A percentile compares a stretch with the other conserved stretches of the same genome.
These are phyloP conservation scores for Phialophora chinensis DNA, from an alignment of 2,329 filamentous ascomycete species.

Conservation along the genomic window DNA sequence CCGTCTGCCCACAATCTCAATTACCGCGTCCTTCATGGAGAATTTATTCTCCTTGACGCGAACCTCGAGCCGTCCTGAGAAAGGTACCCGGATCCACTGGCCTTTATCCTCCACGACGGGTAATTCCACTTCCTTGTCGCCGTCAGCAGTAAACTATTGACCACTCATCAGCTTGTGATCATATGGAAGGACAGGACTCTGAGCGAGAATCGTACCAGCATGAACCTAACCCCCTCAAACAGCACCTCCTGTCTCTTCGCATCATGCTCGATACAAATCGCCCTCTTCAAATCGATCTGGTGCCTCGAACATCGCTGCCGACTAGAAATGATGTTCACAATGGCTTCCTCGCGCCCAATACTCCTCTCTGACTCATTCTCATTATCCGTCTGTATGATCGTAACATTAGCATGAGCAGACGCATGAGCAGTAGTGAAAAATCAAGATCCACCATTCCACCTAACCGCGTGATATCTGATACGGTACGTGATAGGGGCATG, in stretches of 20 bases:
- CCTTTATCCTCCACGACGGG: constrained; percentile 9
- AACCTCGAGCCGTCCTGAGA: constrained; percentile 28
- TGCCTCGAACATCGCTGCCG: constrained; percentile 22
- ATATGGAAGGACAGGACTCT: neutral
- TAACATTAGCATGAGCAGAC: neutral
- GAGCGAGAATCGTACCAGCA: constrained; percentile 15
- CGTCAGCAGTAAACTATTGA: neutral
- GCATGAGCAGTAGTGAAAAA: neutral
- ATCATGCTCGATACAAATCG: constrained; percentile 26
- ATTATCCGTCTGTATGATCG: constrained; percentile 16
- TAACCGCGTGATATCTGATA: neutral
- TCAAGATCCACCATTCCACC: neutral
- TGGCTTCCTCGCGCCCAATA: constrained; percentile 24
- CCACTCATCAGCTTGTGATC: neutral
- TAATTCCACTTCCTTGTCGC: constrained; percentile 5
- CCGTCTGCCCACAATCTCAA: constrained; percentile 23
- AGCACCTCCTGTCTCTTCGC: constrained; percentile 23
- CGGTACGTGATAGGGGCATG: too few species aligned
- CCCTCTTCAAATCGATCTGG: constrained; percentile 31
- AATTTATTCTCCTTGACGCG: constrained; percentile 29
- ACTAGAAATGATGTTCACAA: constrained; percentile 22
- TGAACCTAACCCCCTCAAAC: constrained; percentile 29
- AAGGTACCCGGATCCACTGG: constrained; percentile 26
- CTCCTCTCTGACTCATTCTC: constrained; percentile 31
- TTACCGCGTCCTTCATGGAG: constrained; percentile 29